These are phyloP conservation scores for Colletotrichum musae DNA, from an alignment of 2,329 filamentous ascomycete species.

Conservation along the genomic window DNA sequence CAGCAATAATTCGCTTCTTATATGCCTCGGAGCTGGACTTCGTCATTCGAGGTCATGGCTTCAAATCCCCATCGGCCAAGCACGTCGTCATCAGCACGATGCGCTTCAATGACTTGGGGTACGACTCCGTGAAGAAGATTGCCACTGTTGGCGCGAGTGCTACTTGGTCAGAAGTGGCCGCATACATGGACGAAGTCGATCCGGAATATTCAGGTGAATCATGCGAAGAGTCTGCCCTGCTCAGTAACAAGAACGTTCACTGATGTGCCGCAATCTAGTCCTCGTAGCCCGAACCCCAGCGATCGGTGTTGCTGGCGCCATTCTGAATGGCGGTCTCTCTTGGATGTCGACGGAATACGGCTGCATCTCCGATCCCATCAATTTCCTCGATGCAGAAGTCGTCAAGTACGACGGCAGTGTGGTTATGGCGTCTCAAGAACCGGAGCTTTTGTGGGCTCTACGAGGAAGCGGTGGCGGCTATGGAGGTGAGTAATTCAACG, in stretches of 20 bases:
- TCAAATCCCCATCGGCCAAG: constrained; percentile 28
- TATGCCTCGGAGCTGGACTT: constrained; percentile 22
- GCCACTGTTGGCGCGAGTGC: constrained; percentile 25
- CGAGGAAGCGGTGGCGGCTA: constrained; percentile 30
- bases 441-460: constrained; percentile 27
- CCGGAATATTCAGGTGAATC: constrained; percentile 17
- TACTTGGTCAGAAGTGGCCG: constrained; percentile 24
- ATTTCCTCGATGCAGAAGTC: constrained; percentile 29
- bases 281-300: constrained; percentile 22
- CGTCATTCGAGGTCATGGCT: constrained; percentile 26
- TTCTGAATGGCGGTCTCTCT: constrained; percentile 20
- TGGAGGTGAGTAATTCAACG: constrained; percentile 3
- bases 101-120: constrained; percentile 20
- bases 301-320: constrained; percentile 23
- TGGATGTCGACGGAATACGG: constrained; percentile 31
- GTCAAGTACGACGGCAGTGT: constrained; percentile 31
- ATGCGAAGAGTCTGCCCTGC: too few species aligned
- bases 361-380: constrained; percentile 28
- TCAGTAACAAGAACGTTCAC: background rate
- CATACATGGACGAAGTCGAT: constrained; percentile 27
- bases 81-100: constrained; percentile 27
- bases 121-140: constrained; percentile 27
- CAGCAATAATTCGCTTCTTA: constrained; percentile 9
- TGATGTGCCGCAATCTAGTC: constrained; percentile 7
- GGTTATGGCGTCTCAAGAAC: constrained; percentile 27